Conservation (phyloP, 805 yeast genomes). For the Schwanniomyces sp. region DNA sequence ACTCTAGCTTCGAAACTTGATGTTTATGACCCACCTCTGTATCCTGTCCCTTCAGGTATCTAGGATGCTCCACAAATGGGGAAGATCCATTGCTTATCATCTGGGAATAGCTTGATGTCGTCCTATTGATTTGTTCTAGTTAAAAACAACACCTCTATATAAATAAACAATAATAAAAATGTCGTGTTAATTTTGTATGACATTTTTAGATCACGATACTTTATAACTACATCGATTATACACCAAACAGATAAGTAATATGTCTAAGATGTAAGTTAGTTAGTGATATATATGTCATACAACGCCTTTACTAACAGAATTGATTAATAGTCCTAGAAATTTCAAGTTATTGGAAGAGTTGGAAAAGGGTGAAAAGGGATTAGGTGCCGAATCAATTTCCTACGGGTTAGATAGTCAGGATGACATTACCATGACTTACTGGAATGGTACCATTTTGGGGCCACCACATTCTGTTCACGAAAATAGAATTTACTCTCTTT, state of each 20-base stretch:
- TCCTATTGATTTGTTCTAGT: not conserved
- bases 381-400: slow-evolving; percentile 95
- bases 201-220: slow-evolving; percentile 37
- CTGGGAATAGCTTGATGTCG: not conserved
- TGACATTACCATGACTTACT: slow-evolving; percentile 88
- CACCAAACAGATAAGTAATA: slow-evolving; percentile 6
- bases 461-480: slow-evolving; percentile 92
- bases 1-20: slow-evolving; percentile 27
- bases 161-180: not conserved
- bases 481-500: slow-evolving; percentile 85
- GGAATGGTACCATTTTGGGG: slow-evolving; percentile 98
- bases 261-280: slow-evolving; percentile 50
- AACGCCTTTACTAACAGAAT: slow-evolving; percentile 11
- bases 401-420: slow-evolving; percentile 89
- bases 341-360: slow-evolving; percentile 93
- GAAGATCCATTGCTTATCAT: slow-evolving; percentile 18
- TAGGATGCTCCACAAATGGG: slow-evolving; percentile 28
- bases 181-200: not conserved
- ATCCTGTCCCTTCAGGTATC: slow-evolving; percentile 8
- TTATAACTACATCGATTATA: slow-evolving; percentile 48
- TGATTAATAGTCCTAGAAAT: slow-evolving; percentile 70
- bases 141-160: not conserved
- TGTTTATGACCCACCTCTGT: slow-evolving; percentile 16
- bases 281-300: not conserved
- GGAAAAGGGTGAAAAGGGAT: slow-evolving; percentile 97